A percentile compares a stretch with the other conserved stretches of the same genome.
These are phyloP conservation scores for Erythrobasidium hasegawianum DNA, from an alignment of 1,284 basidiomycete genomes.

Conservation along the genomic window DNA sequence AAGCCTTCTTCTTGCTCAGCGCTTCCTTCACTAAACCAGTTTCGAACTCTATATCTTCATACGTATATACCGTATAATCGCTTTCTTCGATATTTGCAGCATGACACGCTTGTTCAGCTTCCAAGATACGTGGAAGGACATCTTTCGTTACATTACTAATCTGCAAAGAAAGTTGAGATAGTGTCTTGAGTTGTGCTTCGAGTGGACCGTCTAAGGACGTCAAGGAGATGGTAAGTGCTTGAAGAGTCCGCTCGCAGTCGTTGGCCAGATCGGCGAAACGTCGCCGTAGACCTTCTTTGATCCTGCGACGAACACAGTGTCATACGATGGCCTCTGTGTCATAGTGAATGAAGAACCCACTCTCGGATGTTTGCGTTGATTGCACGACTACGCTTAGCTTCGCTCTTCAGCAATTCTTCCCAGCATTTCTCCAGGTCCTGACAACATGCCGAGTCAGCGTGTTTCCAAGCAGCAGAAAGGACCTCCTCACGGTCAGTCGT, in stretches of 20 bases:
- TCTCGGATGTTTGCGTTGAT: constrained; percentile 90
- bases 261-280: constrained; percentile 81
- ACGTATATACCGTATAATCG: constrained; percentile 88
- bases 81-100: constrained; percentile 97
- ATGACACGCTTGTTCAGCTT: constrained; percentile 66
- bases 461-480: background rate
- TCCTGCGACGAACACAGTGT: too few species aligned
- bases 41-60: constrained; percentile 87
- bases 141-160: constrained; percentile 6
- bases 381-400: constrained; percentile 70
- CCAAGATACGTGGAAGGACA: background rate
- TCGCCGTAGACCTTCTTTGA: constrained; percentile 80
- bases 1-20: constrained; percentile 82
- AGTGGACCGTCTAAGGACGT: constrained; percentile 72
- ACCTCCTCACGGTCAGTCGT: constrained; percentile 56
- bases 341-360: too few species aligned
- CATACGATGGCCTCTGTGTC: too few species aligned
- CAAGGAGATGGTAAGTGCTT: constrained; percentile 68
- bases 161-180: constrained; percentile 53
- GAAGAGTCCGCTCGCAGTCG: constrained; percentile 70
- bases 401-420: constrained; percentile 67
- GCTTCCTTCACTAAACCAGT: constrained; percentile 75
- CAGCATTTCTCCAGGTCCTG: constrained; percentile 76
- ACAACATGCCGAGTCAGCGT: too few species aligned
- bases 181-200: constrained; percentile 57